Evolutionary conservation across 495 filamentous ascomycete genomes (phyloP).

Genomic region (Trichoderma virens): DNA sequence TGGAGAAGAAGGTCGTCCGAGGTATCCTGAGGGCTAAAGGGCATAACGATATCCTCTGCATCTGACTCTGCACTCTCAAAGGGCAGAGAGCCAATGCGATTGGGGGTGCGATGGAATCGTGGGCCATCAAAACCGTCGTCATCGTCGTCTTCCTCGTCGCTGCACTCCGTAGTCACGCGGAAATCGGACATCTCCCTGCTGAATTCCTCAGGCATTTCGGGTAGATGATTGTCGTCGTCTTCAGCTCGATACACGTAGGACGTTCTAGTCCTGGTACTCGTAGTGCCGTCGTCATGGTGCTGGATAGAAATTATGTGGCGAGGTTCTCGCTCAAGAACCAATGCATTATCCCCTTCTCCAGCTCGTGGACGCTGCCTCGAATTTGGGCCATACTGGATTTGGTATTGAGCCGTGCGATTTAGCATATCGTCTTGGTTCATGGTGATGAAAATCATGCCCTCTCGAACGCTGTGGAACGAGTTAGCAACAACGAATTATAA

Average conservation of each 20-base stretch:
- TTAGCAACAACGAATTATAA: conserved; percentile 12
- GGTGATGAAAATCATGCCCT: conserved; percentile 87
- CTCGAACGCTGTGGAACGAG: conserved; percentile 59
- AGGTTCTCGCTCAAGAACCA: conserved; percentile 18
- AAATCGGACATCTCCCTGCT: conserved; percentile 31
- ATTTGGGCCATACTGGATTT: conserved; percentile 55
- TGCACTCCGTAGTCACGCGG: conserved; percentile 44
- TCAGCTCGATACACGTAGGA: conserved; percentile 39
- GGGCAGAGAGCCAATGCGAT: conserved; percentile 41
- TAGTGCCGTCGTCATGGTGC: conserved; percentile 37
- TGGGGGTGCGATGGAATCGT: conserved; percentile 26
- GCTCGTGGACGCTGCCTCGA: neutral
- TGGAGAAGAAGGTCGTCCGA: conserved; percentile 2
- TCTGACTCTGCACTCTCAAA: conserved; percentile 43
- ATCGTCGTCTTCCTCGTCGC: conserved; percentile 45
- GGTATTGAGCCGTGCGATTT: conserved; percentile 63
- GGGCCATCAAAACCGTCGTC: conserved; percentile 23
- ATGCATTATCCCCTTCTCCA: conserved; percentile 10
- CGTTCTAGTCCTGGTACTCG: conserved; percentile 32
- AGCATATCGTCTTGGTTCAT: conserved; percentile 75
- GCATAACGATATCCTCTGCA: conserved; percentile 21
- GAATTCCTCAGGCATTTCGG: conserved; percentile 48
- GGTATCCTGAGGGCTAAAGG: conserved; percentile 13
- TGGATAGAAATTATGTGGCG: conserved; percentile 36
- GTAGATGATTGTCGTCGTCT: conserved; percentile 35